phyloP scores from a whole-genome alignment of 2,329 filamentous ascomycete genomes.

The Colletotrichum tabaci region DNA sequence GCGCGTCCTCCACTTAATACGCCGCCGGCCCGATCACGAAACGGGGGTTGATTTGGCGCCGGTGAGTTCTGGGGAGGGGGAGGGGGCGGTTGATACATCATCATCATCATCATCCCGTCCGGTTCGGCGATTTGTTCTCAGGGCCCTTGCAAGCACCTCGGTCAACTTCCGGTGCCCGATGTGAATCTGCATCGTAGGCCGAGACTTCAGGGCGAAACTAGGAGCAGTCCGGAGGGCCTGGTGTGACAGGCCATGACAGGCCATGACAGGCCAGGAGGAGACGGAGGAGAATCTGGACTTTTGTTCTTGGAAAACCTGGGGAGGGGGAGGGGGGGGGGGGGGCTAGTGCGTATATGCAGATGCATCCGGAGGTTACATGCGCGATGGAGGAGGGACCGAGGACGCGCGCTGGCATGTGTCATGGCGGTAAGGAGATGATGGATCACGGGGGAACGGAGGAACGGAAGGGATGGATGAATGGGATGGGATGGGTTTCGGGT shows the following conservation, averaged over 20 bases:
- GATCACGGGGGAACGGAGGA: background rate
- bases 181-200: background rate
- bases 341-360: slow-evolving; percentile 35
- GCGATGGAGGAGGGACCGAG: background rate
- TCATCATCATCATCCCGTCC: background rate
- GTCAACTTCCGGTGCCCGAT: slow-evolving; percentile 14
- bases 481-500: background rate
- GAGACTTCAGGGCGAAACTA: background rate
- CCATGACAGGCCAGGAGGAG: background rate
- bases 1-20: slow-evolving; percentile 5
- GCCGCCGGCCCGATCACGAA: background rate
- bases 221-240: background rate
- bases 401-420: background rate
- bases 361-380: slow-evolving; percentile 37
- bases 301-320: slow-evolving; percentile 28
- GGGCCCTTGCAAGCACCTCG: background rate
- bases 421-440: slow-evolving; percentile 6
- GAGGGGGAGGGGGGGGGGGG: background rate
- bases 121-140: background rate
- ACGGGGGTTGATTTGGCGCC: background rate
- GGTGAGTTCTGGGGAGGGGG: background rate
- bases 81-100: background rate
- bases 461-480: background rate
- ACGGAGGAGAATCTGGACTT: background rate
- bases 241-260: too few relatives aligned